phyloP scores from a whole-genome alignment of 2,329 filamentous ascomycete genomes.

The Calonectria pauciramosa region DNA sequence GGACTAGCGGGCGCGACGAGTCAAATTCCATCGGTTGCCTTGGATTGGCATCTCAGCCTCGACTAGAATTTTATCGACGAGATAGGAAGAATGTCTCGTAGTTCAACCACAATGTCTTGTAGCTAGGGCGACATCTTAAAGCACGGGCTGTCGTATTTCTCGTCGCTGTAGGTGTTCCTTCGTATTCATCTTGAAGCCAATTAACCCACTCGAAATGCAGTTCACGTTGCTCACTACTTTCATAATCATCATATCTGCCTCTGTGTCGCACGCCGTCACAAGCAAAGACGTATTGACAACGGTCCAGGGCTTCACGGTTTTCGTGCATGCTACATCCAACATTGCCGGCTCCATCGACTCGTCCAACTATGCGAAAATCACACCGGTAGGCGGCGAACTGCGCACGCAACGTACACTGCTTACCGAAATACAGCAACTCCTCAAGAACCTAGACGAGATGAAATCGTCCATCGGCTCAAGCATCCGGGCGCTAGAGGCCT shows the following conservation, averaged over 20 bases:
- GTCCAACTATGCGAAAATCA: neutral
- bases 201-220: neutral
- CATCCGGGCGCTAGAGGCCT: neutral
- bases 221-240: neutral
- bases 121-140: neutral
- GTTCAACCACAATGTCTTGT: neutral
- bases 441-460: neutral
- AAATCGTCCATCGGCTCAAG: neutral
- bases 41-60: neutral
- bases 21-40: neutral
- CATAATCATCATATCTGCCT: neutral
- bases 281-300: neutral
- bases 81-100: neutral
- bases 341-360: neutral
- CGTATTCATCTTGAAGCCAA: neutral
- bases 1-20: neutral
- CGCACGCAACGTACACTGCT: neutral
- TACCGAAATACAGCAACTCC: neutral
- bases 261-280: neutral
- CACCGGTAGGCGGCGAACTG: neutral
- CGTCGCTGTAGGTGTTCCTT: neutral
- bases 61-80: neutral
- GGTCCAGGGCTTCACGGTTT: neutral
- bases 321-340: neutral
- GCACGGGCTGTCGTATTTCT: neutral